phyloP scores from a whole-genome alignment of 1,284 basidiomycete genomes.

The Tranzscheliella williamsii region DNA sequence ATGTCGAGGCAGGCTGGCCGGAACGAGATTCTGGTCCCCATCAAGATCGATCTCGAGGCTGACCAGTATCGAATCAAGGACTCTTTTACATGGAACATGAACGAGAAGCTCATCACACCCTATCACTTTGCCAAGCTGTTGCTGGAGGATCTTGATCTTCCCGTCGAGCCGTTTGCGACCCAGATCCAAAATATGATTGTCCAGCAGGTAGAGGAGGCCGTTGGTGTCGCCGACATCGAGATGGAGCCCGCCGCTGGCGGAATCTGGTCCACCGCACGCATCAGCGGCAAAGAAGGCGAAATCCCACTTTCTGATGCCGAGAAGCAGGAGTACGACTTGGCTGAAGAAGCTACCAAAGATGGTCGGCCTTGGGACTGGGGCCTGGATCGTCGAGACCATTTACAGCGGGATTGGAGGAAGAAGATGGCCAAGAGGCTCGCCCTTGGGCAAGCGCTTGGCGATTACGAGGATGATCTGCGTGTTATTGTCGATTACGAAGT shows the following conservation, averaged over 20 bases:
- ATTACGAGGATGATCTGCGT: slow-evolving; percentile 53
- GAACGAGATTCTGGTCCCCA: slow-evolving; percentile 78
- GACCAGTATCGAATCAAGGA: slow-evolving; percentile 88
- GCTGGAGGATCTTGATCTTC: slow-evolving; percentile 83
- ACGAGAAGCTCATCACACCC: slow-evolving; percentile 75
- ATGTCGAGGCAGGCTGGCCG: slow-evolving; percentile 41
- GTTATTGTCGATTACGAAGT: slow-evolving; percentile 74
- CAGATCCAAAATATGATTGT: slow-evolving; percentile 83
- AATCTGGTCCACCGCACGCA: slow-evolving; percentile 21
- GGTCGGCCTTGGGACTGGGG: slow-evolving; percentile 33
- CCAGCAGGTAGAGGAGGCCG: slow-evolving; percentile 85
- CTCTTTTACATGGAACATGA: slow-evolving; percentile 93
- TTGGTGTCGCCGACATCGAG: slow-evolving; percentile 63
- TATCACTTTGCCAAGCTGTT: slow-evolving; percentile 82
- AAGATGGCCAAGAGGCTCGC: slow-evolving; percentile 25
- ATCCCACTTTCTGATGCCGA: slow-evolving; percentile 6
- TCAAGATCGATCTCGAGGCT: slow-evolving; percentile 92
- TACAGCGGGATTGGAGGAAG: slow-evolving; percentile 23
- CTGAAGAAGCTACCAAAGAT: slow-evolving; percentile 23
- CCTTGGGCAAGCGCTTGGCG: slow-evolving; percentile 22
- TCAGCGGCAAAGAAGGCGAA: slow-evolving; percentile 15
- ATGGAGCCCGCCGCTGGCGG: slow-evolving; percentile 35
- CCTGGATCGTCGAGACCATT: slow-evolving; percentile 6
- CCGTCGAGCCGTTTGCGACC: slow-evolving; percentile 70
- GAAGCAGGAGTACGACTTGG: slow-evolving; percentile 15